Evolutionary conservation across 2,329 filamentous ascomycete species (phyloP).

Genomic region (Hypoxylon sp.): DNA sequence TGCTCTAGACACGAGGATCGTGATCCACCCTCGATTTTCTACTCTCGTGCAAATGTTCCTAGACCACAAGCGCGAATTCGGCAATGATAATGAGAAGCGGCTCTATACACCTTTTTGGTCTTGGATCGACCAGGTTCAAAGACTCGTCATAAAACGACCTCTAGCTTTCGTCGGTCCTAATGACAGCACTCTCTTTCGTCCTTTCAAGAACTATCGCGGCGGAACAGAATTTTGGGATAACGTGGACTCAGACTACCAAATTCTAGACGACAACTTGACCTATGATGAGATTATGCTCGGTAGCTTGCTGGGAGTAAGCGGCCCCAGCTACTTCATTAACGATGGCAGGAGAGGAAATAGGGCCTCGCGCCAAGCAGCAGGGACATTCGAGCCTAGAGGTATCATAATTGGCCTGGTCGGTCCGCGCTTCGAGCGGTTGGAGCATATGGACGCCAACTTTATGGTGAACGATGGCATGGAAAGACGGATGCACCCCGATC

Average conservation of each 20-base stretch:
- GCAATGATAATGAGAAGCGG: slow-evolving; percentile 44
- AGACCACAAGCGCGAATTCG: slow-evolving; percentile 49
- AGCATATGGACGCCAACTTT: slow-evolving; percentile 51
- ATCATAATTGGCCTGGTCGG: slow-evolving; percentile 55
- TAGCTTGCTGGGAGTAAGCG: slow-evolving; percentile 53
- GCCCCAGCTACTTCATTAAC: slow-evolving; percentile 54
- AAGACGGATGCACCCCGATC: slow-evolving; percentile 44
- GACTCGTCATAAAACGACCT: slow-evolving; percentile 50
- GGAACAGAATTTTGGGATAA: slow-evolving; percentile 47
- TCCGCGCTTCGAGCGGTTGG: slow-evolving; percentile 52
- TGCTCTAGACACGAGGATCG: slow-evolving; percentile 48
- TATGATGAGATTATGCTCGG: slow-evolving; percentile 57
- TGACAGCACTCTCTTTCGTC: slow-evolving; percentile 49
- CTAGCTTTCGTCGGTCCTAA: slow-evolving; percentile 44
- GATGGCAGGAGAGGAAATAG: slow-evolving; percentile 49
- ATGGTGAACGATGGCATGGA: slow-evolving; percentile 19
- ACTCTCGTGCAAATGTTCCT: slow-evolving; percentile 50
- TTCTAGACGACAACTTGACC: slow-evolving; percentile 51
- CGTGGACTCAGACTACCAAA: slow-evolving; percentile 46
- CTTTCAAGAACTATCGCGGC: slow-evolving; percentile 10
- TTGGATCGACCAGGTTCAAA: slow-evolving; percentile 45
- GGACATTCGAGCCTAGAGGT: slow-evolving; percentile 50
- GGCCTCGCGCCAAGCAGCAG: slow-evolving; percentile 12
- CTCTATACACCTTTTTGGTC: slow-evolving; percentile 48
- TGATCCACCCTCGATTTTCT: slow-evolving; percentile 49